Evolutionary conservation across 495 filamentous ascomycete genomes (phyloP), one percentile per base, ranked within the genome.

Genomic region (Apodospora peruviana): DNA sequence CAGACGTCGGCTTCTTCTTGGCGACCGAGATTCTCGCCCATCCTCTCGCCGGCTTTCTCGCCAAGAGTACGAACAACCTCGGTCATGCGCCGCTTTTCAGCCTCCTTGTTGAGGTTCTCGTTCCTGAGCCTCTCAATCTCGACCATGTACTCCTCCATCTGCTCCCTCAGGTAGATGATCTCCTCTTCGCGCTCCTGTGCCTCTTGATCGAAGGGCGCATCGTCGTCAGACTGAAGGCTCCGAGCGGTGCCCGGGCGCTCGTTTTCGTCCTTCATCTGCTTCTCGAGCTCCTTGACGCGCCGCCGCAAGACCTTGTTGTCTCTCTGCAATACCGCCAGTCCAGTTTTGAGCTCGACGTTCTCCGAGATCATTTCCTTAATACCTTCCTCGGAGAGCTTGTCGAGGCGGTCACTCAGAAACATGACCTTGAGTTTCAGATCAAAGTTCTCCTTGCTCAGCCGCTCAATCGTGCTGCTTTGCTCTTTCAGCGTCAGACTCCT

Each of bases 401-500:
- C 90, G 22, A 98, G 68, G 9, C 91, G 86, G 57, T 96, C 90
- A 59, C 91, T 93, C 25, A 98, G 79, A 58, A 95, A 97, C 71
- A 95, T 91, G 42, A 97, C 93, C 65, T 95, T 90, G 65, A 98
- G 84, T 67, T 98, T 98, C 34, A 98, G 75, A 60, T 96, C 93
- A 61, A 97, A 98, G 55, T 97, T 97, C 60, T 91, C 87, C 68
- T 98, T 98, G 50, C 87, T 90, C 5, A 97, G 77, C 22, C 90
- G 82, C 62, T 97, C 93, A 51, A 98, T 96, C 19, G 90, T 96
- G 61, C 86, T 93, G 54, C 89, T 95, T 65, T 98, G 93, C 64
- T 97, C 93, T 66, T 97, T 96, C 12, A 98, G 72, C 0, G 94
- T 97, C 71, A 97, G 76, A 53, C 83, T 93, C 57, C 85, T 88